Evolutionary conservation across 2,329 filamentous ascomycete genomes (phyloP).

Genomic region (Stromatinia cepivora): DNA sequence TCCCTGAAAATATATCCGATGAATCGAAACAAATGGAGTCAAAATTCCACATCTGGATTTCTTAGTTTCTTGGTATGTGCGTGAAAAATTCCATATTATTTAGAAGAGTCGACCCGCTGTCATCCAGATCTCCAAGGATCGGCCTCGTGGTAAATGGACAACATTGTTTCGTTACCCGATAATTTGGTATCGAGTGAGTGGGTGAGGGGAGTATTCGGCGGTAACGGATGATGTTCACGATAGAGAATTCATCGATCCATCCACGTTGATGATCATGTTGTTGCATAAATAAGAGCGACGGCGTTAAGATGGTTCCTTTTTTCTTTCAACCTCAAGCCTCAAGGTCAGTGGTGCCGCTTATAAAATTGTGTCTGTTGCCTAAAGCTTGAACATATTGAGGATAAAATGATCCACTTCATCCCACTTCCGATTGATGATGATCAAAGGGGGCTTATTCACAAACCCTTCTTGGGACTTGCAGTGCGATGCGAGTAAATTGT

Average conservation of each 20-base stretch:
- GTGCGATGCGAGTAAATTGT: neutral
- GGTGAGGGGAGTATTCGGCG: neutral
- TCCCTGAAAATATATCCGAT: neutral
- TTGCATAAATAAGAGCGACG: neutral
- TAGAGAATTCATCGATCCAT: neutral
- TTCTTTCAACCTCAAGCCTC: neutral
- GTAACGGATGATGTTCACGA: neutral
- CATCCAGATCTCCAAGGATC: neutral
- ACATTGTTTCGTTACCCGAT: neutral
- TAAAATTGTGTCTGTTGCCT: constrained; percentile 9
- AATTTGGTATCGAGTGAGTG: neutral
- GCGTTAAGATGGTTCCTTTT: neutral
- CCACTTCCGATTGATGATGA: constrained; percentile 1
- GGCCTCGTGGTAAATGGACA: neutral
- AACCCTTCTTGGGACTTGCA: neutral
- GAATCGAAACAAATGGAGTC: neutral
- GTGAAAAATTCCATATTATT: neutral
- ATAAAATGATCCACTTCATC: neutral
- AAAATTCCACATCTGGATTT: neutral
- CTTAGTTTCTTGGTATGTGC: neutral
- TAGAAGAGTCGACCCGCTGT: constrained; percentile 2
- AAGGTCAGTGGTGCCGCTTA: neutral
- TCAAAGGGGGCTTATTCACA: neutral
- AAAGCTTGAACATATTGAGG: neutral
- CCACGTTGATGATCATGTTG: too few relatives aligned